A percentile compares a stretch with the other conserved stretches of the same genome.
Conservation (phyloP, 768 basidiomycete genomes). For the Lentinula sp. region DNA sequence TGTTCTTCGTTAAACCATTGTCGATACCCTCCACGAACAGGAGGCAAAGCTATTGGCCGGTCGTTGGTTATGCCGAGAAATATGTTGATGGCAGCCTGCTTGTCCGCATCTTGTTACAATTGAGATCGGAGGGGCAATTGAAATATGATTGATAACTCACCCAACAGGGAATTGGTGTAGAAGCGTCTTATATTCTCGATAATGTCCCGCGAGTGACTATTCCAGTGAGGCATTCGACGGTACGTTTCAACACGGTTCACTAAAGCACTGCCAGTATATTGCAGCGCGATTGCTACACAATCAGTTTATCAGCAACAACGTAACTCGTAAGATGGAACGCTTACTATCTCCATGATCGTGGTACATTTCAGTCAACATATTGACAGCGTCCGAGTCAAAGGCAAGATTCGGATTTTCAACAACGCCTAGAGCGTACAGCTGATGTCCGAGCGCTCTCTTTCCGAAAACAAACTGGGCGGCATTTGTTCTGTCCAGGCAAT, state of each 20-base stretch:
- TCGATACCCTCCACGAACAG: slow-evolving; percentile 67
- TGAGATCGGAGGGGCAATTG: no score
- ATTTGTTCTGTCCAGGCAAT: slow-evolving; percentile 95
- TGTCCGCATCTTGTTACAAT: slow-evolving; percentile 73
- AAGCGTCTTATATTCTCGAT: slow-evolving; percentile 93
- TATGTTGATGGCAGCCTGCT: slow-evolving; percentile 96
- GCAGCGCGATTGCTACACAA: slow-evolving; percentile 76
- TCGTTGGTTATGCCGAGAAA: slow-evolving; percentile 78
- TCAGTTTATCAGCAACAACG: background rate
- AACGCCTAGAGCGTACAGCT: slow-evolving; percentile 90
- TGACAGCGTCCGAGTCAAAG: slow-evolving; percentile 92
- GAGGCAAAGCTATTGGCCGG: slow-evolving; percentile 40
- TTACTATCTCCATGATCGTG: slow-evolving; percentile 94
- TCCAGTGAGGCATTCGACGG: slow-evolving; percentile 94
- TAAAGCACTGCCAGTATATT: slow-evolving; percentile 94
- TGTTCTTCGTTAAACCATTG: slow-evolving; percentile 80
- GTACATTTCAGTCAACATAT: slow-evolving; percentile 98
- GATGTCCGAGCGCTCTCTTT: slow-evolving; percentile 90
- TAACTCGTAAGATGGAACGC: slow-evolving; percentile 14
- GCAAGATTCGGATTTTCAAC: slow-evolving; percentile 75
- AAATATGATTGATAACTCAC: slow-evolving; percentile 28
- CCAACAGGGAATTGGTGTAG: slow-evolving; percentile 90
- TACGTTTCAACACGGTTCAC: slow-evolving; percentile 97
- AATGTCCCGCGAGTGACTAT: slow-evolving; percentile 93
- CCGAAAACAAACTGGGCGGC: slow-evolving; percentile 97